Evolutionary conservation across 257 asterid species (phyloP).

Genomic region (Leonotis leonurus): DNA sequence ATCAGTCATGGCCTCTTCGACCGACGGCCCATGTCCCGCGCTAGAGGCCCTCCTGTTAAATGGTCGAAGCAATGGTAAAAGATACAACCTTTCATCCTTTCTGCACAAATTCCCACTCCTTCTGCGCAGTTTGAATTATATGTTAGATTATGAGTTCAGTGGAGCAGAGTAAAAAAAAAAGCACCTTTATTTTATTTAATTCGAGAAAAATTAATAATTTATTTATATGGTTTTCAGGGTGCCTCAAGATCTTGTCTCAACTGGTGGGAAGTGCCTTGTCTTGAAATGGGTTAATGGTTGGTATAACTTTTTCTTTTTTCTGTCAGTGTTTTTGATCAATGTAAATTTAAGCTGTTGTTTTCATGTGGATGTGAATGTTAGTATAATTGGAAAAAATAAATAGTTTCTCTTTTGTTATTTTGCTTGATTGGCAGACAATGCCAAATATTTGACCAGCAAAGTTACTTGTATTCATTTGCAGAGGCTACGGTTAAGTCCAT

Average conservation of each 20-base stretch:
- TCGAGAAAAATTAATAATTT: background rate
- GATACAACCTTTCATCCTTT: background rate
- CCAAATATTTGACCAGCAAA: no score
- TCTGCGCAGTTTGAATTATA: background rate
- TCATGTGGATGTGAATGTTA: background rate
- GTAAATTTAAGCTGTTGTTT: background rate
- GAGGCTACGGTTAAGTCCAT: slow-evolving; percentile 63
- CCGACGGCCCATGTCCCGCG: slow-evolving; percentile 61
- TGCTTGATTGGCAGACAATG: no score
- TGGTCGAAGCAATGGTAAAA: slow-evolving; percentile 88
- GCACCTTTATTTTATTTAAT: background rate
- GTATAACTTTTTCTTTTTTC: slow-evolving; percentile 26
- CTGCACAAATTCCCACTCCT: background rate
- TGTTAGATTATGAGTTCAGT: background rate
- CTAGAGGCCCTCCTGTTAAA: slow-evolving; percentile 61
- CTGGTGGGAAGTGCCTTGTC: slow-evolving; percentile 79
- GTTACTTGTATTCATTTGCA: slow-evolving; percentile 28
- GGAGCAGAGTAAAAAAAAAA: background rate
- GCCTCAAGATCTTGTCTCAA: slow-evolving; percentile 87
- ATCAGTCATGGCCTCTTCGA: slow-evolving; percentile 47
- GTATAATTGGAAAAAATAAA: background rate
- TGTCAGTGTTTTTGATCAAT: background rate
- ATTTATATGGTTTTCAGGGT: slow-evolving; percentile 48
- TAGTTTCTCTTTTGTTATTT: no score
- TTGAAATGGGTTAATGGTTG: slow-evolving; percentile 89